A percentile compares a stretch with the other conserved stretches of the same genome.
Evolutionary conservation across 2,329 filamentous ascomycete genomes (phyloP).

Genomic region (Fusarium sp.): DNA sequence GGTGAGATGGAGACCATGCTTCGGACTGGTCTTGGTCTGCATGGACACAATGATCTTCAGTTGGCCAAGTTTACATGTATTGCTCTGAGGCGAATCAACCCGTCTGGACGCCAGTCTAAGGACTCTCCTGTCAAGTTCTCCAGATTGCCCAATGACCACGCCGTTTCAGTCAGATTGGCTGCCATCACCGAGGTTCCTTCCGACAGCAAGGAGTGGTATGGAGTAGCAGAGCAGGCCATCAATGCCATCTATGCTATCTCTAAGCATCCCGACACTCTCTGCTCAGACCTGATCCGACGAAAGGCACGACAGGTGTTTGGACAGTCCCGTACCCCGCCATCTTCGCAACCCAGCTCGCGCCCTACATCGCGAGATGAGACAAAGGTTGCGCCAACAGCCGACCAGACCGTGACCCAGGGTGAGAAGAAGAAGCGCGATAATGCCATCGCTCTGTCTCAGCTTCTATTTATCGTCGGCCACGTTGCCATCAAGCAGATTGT

Average conservation of each 20-base stretch:
- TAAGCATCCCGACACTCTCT: conserved; percentile 92
- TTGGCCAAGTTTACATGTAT: conserved; percentile 96
- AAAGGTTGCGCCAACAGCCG: conserved; percentile 44
- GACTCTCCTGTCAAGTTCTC: conserved; percentile 74
- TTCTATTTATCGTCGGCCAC: conserved; percentile 94
- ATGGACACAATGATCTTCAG: conserved; percentile 84
- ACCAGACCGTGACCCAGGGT: conserved; percentile 47
- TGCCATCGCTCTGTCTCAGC: conserved; percentile 82
- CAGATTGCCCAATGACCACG: conserved; percentile 90
- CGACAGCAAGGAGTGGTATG: conserved; percentile 95
- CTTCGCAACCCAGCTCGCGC: conserved; percentile 60
- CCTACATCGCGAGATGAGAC: conserved; percentile 57
- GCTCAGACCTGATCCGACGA: conserved; percentile 86
- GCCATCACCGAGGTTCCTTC: conserved; percentile 86
- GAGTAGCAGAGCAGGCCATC: conserved; percentile 94
- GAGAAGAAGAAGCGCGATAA: conserved; percentile 68
- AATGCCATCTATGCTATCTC: conserved; percentile 94
- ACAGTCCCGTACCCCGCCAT: conserved; percentile 49
- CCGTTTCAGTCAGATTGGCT: conserved; percentile 81
- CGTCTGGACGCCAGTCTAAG: conserved; percentile 81
- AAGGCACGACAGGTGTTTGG: conserved; percentile 86
- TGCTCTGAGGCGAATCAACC: conserved; percentile 89
- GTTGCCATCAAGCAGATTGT: conserved; percentile 99
- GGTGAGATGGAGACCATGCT: conserved; percentile 96
- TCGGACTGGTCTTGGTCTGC: conserved; percentile 82